These are phyloP conservation scores for Fusarium sororula DNA, from an alignment of 2,329 filamentous ascomycete genomes.

Conservation along the genomic window DNA sequence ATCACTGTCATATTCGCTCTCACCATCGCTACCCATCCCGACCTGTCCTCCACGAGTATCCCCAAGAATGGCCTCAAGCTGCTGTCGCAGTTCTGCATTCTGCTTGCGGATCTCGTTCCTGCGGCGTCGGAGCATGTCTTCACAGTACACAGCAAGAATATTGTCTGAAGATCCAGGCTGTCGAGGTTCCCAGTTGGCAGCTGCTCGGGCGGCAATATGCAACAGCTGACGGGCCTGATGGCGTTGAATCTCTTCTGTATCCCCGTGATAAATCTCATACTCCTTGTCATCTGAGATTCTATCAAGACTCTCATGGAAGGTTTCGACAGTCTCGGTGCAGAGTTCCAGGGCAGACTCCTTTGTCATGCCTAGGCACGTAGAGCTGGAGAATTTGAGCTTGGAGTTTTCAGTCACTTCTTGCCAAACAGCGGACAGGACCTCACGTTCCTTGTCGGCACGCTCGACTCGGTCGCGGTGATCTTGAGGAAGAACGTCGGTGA, in stretches of 20 bases:
- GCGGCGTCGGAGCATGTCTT: constrained; percentile 18
- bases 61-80: constrained; percentile 14
- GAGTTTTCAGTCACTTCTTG: neutral
- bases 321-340: constrained; percentile 22
- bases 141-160: constrained; percentile 17
- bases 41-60: constrained; percentile 13
- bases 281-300: neutral
- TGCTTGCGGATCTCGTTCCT: constrained; percentile 1
- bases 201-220: constrained; percentile 28
- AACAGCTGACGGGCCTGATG: constrained; percentile 27
- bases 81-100: neutral
- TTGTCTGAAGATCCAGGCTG: neutral
- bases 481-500: constrained; percentile 18
- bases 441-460: constrained; percentile 16
- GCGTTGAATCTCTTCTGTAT: neutral
- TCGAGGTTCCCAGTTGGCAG: constrained; percentile 22
- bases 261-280: neutral
- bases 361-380: neutral
- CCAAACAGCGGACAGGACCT: constrained; percentile 1
- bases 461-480: constrained; percentile 24
- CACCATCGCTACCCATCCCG: neutral
- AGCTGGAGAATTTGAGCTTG: neutral
- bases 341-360: neutral
- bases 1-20: neutral
- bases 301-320: constrained; percentile 10